A percentile compares a stretch with the other conserved stretches of the same genome.
Evolutionary conservation across 257 asterid genomes (phyloP).

Genomic region (Solanum dulcamara): DNA sequence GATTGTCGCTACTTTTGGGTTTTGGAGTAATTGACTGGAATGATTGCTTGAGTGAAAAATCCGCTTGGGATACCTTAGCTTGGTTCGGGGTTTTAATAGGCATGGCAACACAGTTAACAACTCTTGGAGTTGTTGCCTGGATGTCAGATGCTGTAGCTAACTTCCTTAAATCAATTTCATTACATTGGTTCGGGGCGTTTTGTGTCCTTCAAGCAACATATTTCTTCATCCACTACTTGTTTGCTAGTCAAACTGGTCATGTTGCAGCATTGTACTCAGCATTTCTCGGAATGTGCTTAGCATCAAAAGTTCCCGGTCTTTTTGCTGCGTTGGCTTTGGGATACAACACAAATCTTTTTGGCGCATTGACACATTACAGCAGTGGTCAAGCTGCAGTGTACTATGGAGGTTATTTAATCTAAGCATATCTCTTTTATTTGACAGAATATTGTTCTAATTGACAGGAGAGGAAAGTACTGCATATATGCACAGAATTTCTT

Average conservation of each 20-base stretch:
- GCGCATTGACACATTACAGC: conserved; percentile 81
- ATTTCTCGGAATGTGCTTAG: conserved; percentile 71
- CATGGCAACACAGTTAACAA: conserved; percentile 53
- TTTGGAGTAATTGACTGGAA: conserved; percentile 62
- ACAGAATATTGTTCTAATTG: neutral
- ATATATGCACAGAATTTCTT: too few species aligned
- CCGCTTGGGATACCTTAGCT: conserved; percentile 72
- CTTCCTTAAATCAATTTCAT: conserved; percentile 36
- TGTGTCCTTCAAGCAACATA: conserved; percentile 53
- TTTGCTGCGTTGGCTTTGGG: conserved; percentile 57
- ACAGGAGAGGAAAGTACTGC: neutral
- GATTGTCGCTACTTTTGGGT: conserved; percentile 44
- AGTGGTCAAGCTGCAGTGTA: conserved; percentile 94
- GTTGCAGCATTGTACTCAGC: conserved; percentile 87
- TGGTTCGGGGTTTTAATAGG: conserved; percentile 79
- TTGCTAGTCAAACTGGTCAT: conserved; percentile 92
- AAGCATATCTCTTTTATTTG: neutral
- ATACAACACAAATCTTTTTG: conserved; percentile 66
- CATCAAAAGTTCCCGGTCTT: conserved; percentile 36
- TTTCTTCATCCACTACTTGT: conserved; percentile 72
- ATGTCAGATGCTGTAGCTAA: conserved; percentile 36
- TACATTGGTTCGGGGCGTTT: conserved; percentile 41
- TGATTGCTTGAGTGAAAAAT: conserved; percentile 63
- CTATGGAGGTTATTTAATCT: conserved; percentile 48
- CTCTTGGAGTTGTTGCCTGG: conserved; percentile 63